phyloP scores from a whole-genome alignment of 306 rosid species.

The Phaseolus lunatus region DNA sequence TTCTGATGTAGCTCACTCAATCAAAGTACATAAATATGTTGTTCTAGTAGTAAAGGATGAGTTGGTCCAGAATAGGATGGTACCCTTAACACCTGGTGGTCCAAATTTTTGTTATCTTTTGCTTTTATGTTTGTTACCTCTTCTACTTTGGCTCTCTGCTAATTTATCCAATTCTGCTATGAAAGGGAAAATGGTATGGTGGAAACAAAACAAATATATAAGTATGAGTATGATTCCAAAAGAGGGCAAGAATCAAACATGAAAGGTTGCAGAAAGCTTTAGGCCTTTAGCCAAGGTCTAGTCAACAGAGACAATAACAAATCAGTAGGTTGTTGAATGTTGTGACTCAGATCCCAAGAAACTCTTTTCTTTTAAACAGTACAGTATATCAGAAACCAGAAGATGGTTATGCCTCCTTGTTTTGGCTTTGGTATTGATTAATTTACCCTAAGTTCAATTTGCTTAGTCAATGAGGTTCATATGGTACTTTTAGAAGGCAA shows the following conservation, averaged over 20 bases:
- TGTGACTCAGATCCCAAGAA: not conserved
- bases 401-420: not conserved
- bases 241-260: not conserved
- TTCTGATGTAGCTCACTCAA: too few relatives aligned
- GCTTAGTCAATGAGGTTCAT: too few relatives aligned
- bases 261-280: not conserved
- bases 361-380: not conserved
- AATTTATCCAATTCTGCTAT: not conserved
- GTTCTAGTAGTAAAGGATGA: not conserved
- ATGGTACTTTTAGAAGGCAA: too few relatives aligned
- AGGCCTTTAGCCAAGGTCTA: not conserved
- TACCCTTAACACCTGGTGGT: not conserved
- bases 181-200: not conserved
- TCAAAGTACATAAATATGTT: not conserved
- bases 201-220: not conserved
- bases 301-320: not conserved
- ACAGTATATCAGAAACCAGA: not conserved
- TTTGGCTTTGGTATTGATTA: not conserved
- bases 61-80: not conserved
- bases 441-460: not conserved
- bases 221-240: not conserved
- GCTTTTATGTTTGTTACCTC: not conserved
- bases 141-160: not conserved
- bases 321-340: not conserved
- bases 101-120: not conserved